These are phyloP conservation scores for Neofusicoccum sp. DNA, from an alignment of 2,329 filamentous ascomycete species.

Conservation along the genomic window DNA sequence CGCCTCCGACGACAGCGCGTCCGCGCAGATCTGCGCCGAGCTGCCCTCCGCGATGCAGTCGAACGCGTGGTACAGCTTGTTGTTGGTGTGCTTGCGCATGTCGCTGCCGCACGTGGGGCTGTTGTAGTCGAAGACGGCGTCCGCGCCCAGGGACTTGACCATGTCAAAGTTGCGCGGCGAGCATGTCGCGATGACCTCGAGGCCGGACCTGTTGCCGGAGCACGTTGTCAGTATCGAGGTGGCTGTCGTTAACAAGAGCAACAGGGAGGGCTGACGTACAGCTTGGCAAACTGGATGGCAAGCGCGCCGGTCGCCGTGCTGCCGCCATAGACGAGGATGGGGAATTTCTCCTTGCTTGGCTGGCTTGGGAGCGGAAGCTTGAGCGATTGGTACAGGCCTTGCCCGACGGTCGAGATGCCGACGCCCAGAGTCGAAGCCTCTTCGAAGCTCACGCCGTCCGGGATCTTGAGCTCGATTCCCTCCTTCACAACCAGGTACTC, in stretches of 20 bases:
- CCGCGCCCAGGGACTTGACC: slow-evolving; percentile 17
- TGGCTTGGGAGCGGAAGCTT: slow-evolving; percentile 45
- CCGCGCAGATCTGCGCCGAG: slow-evolving; percentile 40
- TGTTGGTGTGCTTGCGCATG: slow-evolving; percentile 47
- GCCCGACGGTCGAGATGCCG: slow-evolving; percentile 52
- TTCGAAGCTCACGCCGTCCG: slow-evolving; percentile 49
- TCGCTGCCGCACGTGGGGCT: slow-evolving; percentile 44
- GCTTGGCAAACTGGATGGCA: slow-evolving; percentile 48
- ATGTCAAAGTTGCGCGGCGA: slow-evolving; percentile 19
- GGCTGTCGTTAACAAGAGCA: too few species aligned
- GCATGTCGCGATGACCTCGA: slow-evolving; percentile 17
- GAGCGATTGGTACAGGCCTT: slow-evolving; percentile 47
- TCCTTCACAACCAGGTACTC: slow-evolving; percentile 54
- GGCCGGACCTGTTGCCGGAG: neutral
- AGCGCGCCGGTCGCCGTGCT: slow-evolving; percentile 52
- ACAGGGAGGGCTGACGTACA: neutral
- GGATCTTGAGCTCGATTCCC: slow-evolving; percentile 48
- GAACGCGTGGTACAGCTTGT: slow-evolving; percentile 45
- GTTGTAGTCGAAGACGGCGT: slow-evolving; percentile 48
- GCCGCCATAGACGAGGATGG: slow-evolving; percentile 52
- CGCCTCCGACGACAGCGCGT: slow-evolving; percentile 35
- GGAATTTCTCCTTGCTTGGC: slow-evolving; percentile 37
- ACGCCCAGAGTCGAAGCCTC: slow-evolving; percentile 55
- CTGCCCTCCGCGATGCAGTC: slow-evolving; percentile 49
- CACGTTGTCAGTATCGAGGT: neutral